phyloP scores from a whole-genome alignment of 305 asterid species.

The Caryopteris hybrid region DNA sequence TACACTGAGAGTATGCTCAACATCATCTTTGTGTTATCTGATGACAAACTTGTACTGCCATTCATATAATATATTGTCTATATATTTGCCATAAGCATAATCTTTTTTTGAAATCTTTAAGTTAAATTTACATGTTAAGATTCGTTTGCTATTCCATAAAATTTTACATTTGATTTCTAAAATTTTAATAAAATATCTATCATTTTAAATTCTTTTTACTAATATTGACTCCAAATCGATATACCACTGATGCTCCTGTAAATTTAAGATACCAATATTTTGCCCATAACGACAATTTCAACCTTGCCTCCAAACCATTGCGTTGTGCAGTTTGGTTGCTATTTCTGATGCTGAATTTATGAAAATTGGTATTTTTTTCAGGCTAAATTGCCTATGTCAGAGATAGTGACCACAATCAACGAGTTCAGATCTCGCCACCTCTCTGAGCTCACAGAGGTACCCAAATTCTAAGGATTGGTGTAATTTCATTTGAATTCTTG shows the following conservation, averaged over 20 bases:
- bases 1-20: background rate
- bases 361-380: constrained; percentile 19
- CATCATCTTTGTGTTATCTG: constrained; percentile 5
- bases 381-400: constrained; percentile 90
- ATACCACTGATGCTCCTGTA: too few relatives aligned
- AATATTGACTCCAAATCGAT: too few relatives aligned
- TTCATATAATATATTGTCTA: background rate
- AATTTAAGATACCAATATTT: too few relatives aligned
- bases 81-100: too few relatives aligned
- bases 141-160: too few relatives aligned
- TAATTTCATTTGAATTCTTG: background rate
- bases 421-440: constrained; percentile 98
- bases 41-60: background rate
- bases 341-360: background rate
- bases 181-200: too few relatives aligned
- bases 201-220: too few relatives aligned
- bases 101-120: too few relatives aligned
- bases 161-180: too few relatives aligned
- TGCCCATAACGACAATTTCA: background rate
- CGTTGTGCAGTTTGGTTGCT: constrained; percentile 1
- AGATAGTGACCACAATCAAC: constrained; percentile 90
- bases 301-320: background rate
- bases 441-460: constrained; percentile 98
- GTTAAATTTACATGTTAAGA: too few relatives aligned
- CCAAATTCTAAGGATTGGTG: background rate